These are phyloP conservation scores for Brachypodium distachyon DNA, from an alignment of 202 grass and related monocot species.

Conservation along the genomic window DNA sequence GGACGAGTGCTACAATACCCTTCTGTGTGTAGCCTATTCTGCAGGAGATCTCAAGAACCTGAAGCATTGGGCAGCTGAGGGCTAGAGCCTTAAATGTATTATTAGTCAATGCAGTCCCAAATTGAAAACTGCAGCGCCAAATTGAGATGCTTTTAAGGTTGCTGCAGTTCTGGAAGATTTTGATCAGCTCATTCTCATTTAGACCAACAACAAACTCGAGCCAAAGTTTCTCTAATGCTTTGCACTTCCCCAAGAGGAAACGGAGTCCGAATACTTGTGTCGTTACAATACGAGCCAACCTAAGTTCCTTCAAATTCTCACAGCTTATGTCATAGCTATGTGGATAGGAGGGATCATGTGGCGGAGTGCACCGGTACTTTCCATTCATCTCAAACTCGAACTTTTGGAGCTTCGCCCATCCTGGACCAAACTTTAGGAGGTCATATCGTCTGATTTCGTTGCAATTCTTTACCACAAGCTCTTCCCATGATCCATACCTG, in stretches of 20 bases:
- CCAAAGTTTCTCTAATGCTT: conserved; percentile 45
- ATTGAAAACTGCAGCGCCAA: not conserved
- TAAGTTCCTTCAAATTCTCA: conserved; percentile 51
- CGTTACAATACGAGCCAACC: conserved; percentile 38
- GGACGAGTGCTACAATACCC: conserved; percentile 37
- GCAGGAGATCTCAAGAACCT: not conserved
- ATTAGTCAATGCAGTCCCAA: not conserved
- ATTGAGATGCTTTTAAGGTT: conserved; percentile 56
- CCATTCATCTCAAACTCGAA: conserved; percentile 55
- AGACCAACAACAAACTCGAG: conserved; percentile 47
- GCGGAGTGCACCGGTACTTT: conserved; percentile 14
- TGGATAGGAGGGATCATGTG: not conserved
- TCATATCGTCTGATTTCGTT: conserved; percentile 52
- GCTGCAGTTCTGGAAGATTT: conserved; percentile 37
- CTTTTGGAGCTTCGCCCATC: conserved; percentile 48
- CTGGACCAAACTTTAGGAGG: conserved; percentile 47
- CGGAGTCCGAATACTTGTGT: conserved; percentile 30
- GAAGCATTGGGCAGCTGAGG: not conserved
- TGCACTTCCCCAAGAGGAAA: conserved; percentile 35
- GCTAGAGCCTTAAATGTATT: not conserved
- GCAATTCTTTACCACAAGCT: conserved; percentile 68
- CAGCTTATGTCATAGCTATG: conserved; percentile 23
- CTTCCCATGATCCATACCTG: conserved; percentile 30
- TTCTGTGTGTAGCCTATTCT: conserved; percentile 31
- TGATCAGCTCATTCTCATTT: conserved; percentile 39